Percentiles rank a stretch among this genome's conserved stretches.
Conservation (phyloP, 345 rosid genomes). For the Euphorbia lathyris region DNA sequence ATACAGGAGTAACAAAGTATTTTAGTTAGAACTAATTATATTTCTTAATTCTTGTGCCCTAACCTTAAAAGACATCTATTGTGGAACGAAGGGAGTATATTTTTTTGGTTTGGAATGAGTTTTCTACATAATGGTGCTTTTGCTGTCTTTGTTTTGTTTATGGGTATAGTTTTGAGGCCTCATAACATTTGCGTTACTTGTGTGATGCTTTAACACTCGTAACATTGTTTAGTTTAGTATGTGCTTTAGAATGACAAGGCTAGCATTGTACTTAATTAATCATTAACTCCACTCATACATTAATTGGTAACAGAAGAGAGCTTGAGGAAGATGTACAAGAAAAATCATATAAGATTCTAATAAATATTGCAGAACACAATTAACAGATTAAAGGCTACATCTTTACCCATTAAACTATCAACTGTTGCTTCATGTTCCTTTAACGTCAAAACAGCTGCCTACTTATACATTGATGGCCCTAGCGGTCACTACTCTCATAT, state of each 20-base stretch:
- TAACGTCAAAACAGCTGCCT: background rate
- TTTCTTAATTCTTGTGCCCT: too few species aligned
- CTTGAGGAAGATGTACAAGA: background rate
- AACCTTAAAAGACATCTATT: too few species aligned
- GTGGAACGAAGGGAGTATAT: too few species aligned
- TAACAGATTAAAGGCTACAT: too few species aligned
- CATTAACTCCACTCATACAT: background rate
- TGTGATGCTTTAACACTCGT: background rate
- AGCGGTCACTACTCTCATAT: background rate
- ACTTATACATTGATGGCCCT: background rate
- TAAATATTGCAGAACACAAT: too few species aligned
- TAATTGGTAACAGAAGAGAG: background rate
- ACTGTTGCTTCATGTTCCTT: background rate
- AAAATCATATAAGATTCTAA: too few species aligned
- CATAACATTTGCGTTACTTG: background rate
- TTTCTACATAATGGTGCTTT: background rate
- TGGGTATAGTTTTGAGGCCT: background rate
- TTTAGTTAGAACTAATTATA: too few species aligned
- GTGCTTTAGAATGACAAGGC: background rate
- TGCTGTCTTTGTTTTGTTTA: background rate
- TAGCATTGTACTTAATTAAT: background rate
- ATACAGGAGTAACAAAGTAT: too few species aligned
- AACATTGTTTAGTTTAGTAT: too few species aligned
- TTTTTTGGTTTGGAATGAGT: background rate
- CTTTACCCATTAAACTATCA: too few species aligned